A percentile compares a stretch with the other conserved stretches of the same genome.
These are phyloP conservation scores for Volutella citrinella DNA, from an alignment of 2,329 filamentous ascomycete species.

Conservation along the genomic window DNA sequence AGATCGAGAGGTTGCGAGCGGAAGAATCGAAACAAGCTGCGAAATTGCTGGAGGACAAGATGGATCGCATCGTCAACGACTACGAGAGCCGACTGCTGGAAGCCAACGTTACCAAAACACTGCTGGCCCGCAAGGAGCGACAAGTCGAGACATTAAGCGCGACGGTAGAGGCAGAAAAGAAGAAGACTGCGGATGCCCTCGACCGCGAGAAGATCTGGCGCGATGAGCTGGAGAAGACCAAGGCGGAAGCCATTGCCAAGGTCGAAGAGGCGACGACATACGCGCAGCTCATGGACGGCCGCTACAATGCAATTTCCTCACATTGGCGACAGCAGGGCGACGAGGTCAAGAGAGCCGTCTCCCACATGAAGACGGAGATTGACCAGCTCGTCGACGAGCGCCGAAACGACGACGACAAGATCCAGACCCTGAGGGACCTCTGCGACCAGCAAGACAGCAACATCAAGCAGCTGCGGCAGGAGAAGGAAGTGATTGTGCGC, in stretches of 20 bases:
- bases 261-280: conserved; percentile 64
- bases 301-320: conserved; percentile 64
- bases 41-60: conserved; percentile 66
- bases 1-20: conserved; percentile 61
- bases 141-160: conserved; percentile 68
- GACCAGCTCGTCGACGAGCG: conserved; percentile 53
- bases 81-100: conserved; percentile 69
- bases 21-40: conserved; percentile 70
- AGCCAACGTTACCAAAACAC: conserved; percentile 66
- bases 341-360: conserved; percentile 52
- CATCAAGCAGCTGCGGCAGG: conserved; percentile 55
- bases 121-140: conserved; percentile 69
- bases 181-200: conserved; percentile 57
- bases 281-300: conserved; percentile 65
- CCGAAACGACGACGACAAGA: conserved; percentile 59
- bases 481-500: conserved; percentile 59
- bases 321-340: conserved; percentile 67
- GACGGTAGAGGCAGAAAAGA: conserved; percentile 62
- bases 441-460: conserved; percentile 72
- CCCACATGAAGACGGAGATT: conserved; percentile 52
- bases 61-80: conserved; percentile 65
- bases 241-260: conserved; percentile 56
- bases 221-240: conserved; percentile 60
- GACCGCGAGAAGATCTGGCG: conserved; percentile 60
- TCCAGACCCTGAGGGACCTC: conserved; percentile 62